phyloP scores from a whole-genome alignment of 2,329 filamentous ascomycete species.

The Calycina marina region DNA sequence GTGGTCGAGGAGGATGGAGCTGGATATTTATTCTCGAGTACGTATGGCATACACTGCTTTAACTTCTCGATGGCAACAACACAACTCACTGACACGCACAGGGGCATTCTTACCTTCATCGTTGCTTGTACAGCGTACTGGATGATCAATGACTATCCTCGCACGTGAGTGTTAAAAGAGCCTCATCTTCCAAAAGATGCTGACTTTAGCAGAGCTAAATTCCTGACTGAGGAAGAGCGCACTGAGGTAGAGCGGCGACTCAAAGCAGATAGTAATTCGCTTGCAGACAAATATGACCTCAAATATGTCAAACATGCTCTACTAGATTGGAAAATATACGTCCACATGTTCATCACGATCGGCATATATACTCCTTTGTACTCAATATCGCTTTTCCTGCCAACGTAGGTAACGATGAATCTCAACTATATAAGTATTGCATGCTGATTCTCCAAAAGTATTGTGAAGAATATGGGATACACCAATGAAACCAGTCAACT shows the following conservation, averaged over 20 bases:
- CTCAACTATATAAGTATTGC: neutral
- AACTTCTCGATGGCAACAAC: neutral
- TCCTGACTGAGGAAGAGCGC: conserved; percentile 28
- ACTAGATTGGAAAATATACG: conserved; percentile 36
- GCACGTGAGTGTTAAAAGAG: neutral
- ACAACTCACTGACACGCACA: too few species aligned
- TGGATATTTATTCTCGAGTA: conserved; percentile 1
- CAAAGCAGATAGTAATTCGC: conserved; percentile 52
- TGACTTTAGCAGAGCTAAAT: conserved; percentile 23
- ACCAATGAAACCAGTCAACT: neutral
- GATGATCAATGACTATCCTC: neutral
- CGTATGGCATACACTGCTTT: too few species aligned
- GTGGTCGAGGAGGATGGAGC: neutral
- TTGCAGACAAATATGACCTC: conserved; percentile 43
- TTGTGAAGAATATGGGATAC: neutral
- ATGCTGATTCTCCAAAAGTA: neutral
- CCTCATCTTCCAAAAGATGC: too few species aligned
- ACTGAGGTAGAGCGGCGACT: conserved; percentile 53
- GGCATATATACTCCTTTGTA: conserved; percentile 35
- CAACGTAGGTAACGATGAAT: conserved; percentile 5
- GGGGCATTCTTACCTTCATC: neutral
- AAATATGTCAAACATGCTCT: conserved; percentile 41
- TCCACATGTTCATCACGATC: conserved; percentile 37
- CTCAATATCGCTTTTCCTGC: conserved; percentile 24
- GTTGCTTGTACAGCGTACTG: neutral